Base-by-base conservation (phyloP, 2,329 filamentous ascomycete species). In the Nothomitra cinnamomea region DNA sequence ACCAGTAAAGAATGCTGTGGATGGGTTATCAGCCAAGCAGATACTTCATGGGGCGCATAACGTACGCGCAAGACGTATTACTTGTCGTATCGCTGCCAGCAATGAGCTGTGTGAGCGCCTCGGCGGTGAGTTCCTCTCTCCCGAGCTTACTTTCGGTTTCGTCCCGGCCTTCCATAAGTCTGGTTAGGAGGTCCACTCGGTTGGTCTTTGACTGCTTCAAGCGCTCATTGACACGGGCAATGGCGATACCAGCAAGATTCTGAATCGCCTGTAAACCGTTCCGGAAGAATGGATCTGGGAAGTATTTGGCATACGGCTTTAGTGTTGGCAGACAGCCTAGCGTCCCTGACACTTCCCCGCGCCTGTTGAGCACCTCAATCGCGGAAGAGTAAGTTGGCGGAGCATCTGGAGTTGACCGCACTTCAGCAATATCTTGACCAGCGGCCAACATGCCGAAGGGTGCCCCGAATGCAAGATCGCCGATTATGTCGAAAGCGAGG, bases 91-190 rank as follows among this genome's bases (percentile, higher is more conserved):
- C 85, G 43, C 76, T 81, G 24, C 84, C 85, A 1, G 85, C 84
- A 60, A 88, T 94, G 42, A 95, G 76, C 66, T 95, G 88, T 0
- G 88, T 95, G 24, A 94, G 71, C 0, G 88, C 88, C 69, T 95
- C 89, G 36, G 87, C 87, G 0, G 87, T 94, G 52, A 95, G 73
- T 64, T 95, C 88, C 60, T 84, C 77, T 24, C 85, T 77, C 3
- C 85, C 82, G 0, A 95, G 76, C 10, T 79, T 82, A 56, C 85
- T 72, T 54, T 87, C 88, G 22, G 78, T 83, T 56, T 86, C 83
- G 64, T 95, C 87, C 54, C 84, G 82, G 49, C 86, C 87, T 67
- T 94, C 84, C 79, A 94, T 90, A 8, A 95, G 72, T 1, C 86
- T 77, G 1, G 85, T 81, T 3, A 95, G 80, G 1, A 95, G 76